Percentiles rank a stretch among this genome's conserved stretches.
These are phyloP conservation scores for Colletotrichum sp. DNA, from an alignment of 2,329 filamentous ascomycete species.

Conservation along the genomic window DNA sequence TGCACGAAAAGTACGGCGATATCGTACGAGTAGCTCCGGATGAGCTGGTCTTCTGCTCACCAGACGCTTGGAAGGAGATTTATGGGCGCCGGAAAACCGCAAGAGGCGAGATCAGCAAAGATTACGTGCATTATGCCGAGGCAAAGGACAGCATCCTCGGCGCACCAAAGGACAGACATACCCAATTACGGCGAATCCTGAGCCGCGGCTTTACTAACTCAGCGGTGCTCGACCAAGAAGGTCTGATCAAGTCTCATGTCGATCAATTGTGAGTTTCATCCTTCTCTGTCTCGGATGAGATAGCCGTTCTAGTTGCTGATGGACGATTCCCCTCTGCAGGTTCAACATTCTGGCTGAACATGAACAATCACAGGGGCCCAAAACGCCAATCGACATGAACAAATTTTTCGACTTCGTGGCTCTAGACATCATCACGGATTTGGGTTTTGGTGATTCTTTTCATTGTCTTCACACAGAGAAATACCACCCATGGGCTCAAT, in stretches of 20 bases:
- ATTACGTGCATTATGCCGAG: not conserved
- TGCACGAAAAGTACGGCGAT: conserved; percentile 45
- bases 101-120: not conserved
- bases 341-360: not conserved
- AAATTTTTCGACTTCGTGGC: not conserved
- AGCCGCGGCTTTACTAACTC: not conserved
- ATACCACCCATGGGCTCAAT: not conserved
- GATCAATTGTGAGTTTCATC: not conserved
- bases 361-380: not conserved
- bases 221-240: not conserved
- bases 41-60: conserved; percentile 45
- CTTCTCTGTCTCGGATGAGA: not conserved
- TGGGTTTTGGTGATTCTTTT: not conserved
- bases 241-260: not conserved
- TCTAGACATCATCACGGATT: not conserved
- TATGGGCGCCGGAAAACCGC: conserved; percentile 25
- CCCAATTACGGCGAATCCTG: not conserved
- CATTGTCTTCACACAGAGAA: not conserved
- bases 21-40: conserved; percentile 51
- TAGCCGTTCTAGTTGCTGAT: not conserved
- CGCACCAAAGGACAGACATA: not conserved
- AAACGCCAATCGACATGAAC: not conserved
- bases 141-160: not conserved
- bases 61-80: conserved; percentile 43
- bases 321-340: not conserved